Evolutionary conservation across 768 basidiomycete species (phyloP).

Genomic region (Pulveroboletus sp.): DNA sequence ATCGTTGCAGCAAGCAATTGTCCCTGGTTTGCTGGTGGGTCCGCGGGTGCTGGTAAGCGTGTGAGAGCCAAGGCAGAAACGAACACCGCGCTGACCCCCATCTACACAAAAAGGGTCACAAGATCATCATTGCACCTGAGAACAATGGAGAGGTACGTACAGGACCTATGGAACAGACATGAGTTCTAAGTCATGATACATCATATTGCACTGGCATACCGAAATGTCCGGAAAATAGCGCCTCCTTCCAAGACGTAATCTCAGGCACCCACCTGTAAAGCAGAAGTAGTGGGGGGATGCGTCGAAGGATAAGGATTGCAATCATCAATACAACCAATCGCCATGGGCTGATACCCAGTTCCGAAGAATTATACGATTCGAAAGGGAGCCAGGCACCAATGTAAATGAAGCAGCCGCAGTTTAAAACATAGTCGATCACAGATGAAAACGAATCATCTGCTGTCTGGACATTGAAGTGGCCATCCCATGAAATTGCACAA

Average conservation of each 20-base stretch:
- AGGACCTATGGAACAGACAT: conserved; percentile 38
- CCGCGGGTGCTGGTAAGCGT: conserved; percentile 50
- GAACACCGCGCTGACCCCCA: conserved; percentile 92
- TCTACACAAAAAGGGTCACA: conserved; percentile 37
- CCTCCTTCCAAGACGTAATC: conserved; percentile 78
- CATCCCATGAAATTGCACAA: conserved; percentile 89
- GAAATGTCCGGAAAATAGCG: conserved; percentile 89
- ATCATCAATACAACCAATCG: conserved; percentile 64
- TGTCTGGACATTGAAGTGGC: conserved; percentile 70
- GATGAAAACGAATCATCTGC: conserved; percentile 86
- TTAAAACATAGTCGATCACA: conserved; percentile 84
- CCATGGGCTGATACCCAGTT: conserved; percentile 65
- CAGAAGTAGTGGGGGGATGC: conserved; percentile 73
- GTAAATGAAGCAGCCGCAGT: conserved; percentile 77
- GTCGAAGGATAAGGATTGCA: conserved; percentile 64
- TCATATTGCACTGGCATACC: conserved; percentile 37
- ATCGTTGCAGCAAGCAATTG: conserved; percentile 71
- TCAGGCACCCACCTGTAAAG: conserved; percentile 87
- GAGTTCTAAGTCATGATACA: not conserved
- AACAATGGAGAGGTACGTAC: conserved; percentile 32
- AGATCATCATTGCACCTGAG: not conserved
- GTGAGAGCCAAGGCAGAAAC: conserved; percentile 70
- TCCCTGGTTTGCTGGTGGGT: conserved; percentile 60
- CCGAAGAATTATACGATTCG: conserved; percentile 46
- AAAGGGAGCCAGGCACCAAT: conserved; percentile 87